Conservation (phyloP, 1,284 basidiomycete species). For the Austroboletus sp. region DNA sequence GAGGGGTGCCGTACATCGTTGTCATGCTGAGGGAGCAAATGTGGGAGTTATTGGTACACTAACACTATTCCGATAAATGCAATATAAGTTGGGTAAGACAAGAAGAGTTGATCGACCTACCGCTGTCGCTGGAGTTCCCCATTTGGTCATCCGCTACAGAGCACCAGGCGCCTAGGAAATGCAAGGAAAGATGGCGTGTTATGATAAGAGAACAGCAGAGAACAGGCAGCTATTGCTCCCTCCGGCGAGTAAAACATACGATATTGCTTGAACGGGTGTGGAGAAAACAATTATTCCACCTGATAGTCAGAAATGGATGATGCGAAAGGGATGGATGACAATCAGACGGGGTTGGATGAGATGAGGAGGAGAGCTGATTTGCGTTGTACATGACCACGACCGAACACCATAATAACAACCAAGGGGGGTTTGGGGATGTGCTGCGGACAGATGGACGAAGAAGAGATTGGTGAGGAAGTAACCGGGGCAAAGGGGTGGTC, state of each 20-base stretch:
- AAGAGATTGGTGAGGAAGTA: slow-evolving; percentile 19
- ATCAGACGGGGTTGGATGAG: slow-evolving; percentile 29
- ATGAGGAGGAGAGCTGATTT: slow-evolving; percentile 25
- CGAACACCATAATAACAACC: slow-evolving; percentile 36
- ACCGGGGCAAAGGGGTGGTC: slow-evolving; percentile 27
- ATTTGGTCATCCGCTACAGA: slow-evolving; percentile 2
- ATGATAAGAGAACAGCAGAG: slow-evolving; percentile 11
- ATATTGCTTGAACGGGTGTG: slow-evolving; percentile 28
- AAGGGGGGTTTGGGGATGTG: slow-evolving; percentile 23
- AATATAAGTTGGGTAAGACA: slow-evolving; percentile 1
- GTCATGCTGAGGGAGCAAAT: neutral
- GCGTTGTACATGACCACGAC: slow-evolving; percentile 37
- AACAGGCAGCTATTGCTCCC: slow-evolving; percentile 14
- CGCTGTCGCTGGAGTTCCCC: slow-evolving; percentile 15
- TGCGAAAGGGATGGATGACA: slow-evolving; percentile 15
- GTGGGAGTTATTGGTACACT: neutral
- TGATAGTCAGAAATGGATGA: slow-evolving; percentile 21
- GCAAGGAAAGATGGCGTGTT: slow-evolving; percentile 14
- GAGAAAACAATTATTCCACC: slow-evolving; percentile 30
- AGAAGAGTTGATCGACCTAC: slow-evolving; percentile 8
- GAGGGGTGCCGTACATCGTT: neutral
- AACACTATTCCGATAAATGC: slow-evolving; percentile 5
- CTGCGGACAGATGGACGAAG: slow-evolving; percentile 22
- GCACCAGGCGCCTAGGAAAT: slow-evolving; percentile 13
- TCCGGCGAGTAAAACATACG: slow-evolving; percentile 27